Conservation (phyloP, 2,329 filamentous ascomycete genomes). For the Neonectria sp. region DNA sequence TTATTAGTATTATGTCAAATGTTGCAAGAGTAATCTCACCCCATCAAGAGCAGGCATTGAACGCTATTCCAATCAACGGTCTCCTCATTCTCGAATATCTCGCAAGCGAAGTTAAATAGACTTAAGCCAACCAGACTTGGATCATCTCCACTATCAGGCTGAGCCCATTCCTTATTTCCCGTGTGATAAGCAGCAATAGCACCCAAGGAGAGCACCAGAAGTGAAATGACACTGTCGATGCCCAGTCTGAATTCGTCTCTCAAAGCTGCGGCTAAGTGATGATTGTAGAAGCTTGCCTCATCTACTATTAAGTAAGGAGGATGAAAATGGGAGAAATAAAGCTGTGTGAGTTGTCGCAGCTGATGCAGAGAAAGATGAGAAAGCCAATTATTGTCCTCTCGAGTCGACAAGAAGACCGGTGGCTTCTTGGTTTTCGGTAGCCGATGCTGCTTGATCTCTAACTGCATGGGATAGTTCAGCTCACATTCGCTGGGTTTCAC, state of each 20-base stretch:
- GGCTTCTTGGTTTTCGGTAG: constrained; percentile 17
- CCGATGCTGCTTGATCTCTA: constrained; percentile 29
- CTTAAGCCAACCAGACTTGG: background rate
- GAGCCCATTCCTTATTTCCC: constrained; percentile 20
- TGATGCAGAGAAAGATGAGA: constrained; percentile 28
- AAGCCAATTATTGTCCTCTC: constrained; percentile 16
- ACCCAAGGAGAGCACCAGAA: constrained; percentile 26
- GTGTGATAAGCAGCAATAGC: constrained; percentile 25
- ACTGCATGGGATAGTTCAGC: constrained; percentile 29
- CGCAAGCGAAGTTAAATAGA: constrained; percentile 32
- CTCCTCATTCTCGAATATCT: constrained; percentile 24
- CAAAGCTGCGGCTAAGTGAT: background rate
- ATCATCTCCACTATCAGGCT: constrained; percentile 10
- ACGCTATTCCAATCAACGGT: constrained; percentile 29
- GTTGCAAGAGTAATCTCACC: constrained; percentile 12
- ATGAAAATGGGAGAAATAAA: constrained; percentile 35
- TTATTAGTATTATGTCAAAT: background rate
- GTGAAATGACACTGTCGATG: constrained; percentile 16
- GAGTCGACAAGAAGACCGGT: background rate
- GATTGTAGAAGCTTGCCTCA: constrained; percentile 29
- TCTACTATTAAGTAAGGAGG: constrained; percentile 30
- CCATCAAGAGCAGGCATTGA: constrained; percentile 34
- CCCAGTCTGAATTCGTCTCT: constrained; percentile 17
- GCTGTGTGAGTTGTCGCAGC: constrained; percentile 21
- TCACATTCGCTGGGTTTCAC: constrained; percentile 25